Evolutionary conservation across 192 early-diverging fungal species (phyloP), one percentile per base, ranked within the genome.

Genomic region (Podila verticillata): DNA sequence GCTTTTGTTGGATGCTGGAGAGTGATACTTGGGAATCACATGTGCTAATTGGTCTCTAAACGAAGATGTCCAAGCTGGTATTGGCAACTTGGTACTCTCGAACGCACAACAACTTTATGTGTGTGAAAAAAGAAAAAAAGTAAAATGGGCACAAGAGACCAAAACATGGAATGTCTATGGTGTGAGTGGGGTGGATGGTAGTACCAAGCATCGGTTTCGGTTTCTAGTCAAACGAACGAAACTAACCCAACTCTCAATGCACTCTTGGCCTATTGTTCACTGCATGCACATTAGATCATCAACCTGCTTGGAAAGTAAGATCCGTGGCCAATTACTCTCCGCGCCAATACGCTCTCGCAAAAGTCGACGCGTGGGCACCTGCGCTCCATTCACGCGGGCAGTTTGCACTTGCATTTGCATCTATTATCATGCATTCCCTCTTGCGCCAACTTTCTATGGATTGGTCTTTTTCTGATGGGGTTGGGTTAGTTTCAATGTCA

Each of bases 231-330:
- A 54, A 54, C 24, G 20, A 24, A 19, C 51, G n/a, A n/a, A 54
- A 54, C 51, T 54, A 24, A n/a, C 51, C 24, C 48, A 20, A 4
- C 7, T 47, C 44, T 54, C 13, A n/a, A 6, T 51, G 20, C n/a
- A 54, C 10, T 26, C 22, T 24, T 24, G 51, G 22, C 22, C 51
- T 24, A 54, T 44, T 44, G 7, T 44, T 44, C 15, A 44, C 39
- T 44, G 39, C 39, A 48, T n/a, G 17, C 61, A 10, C 30, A 26
- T 22, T 66, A 80, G 77, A 65, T 80, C 30, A 70, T 80, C 65
- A 80, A 80, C 29, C 61, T 80, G 54, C 72, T 70, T 24, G 77
- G 77, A 72, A 80, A 80, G 74, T 78, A 78, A 30, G 66, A 26
- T 19, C 26, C 26, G 13, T 1, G 39, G 39, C 7, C 39, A 44